Base-by-base conservation (phyloP, 176 grass and related monocot genomes). In the Juncus effusus region DNA sequence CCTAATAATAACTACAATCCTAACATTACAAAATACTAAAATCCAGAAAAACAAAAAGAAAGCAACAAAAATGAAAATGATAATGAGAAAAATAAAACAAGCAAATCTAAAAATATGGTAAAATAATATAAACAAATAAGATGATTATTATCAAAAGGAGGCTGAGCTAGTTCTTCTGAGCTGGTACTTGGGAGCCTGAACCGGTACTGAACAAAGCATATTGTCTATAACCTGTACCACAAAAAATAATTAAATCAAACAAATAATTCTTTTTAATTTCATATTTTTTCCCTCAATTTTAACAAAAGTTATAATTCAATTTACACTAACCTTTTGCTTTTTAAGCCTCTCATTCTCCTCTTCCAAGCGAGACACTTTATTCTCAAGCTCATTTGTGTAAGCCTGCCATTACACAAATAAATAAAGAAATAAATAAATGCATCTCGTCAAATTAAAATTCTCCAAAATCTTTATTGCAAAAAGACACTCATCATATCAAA, bases 331-430 rank as follows among this genome's bases (percentile, higher is more conserved):
- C 94, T 97, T 92, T 63, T 93, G 85, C 54, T 78, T 97, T 65
- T 86, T 97, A 54, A 97, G 69, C 69, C 65, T 73, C 57, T 82
- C 83, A 49, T 93, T 97, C 78, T 93, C 88, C 58, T 92, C 88
- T 82, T 97, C 88, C 50, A 97, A 74, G 65, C 78, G 80, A 49
- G 94, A 92, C 7, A 97, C 94, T 79, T 97, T 97, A 74, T 97
- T 92, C 86, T 92, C 88, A 2, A 97, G 80, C 77, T 97, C 94
- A 82, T 92, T 97, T 42, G 94, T 92, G 85, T 97, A 97, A 49
- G 94, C 94, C 94, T 97, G 66, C 67, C 45, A 86, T 69, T 58
- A 83, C 61, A 88, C 38, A 74, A 71, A 55, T 40, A 78, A 40
- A 28, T 16, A 39, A n/a, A n/a, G n/a, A n/a, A n/a, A n/a, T n/a